Evolutionary conservation across 1,139 yeast genomes (phyloP).

Genomic region (Tardiomyces depauwii): DNA sequence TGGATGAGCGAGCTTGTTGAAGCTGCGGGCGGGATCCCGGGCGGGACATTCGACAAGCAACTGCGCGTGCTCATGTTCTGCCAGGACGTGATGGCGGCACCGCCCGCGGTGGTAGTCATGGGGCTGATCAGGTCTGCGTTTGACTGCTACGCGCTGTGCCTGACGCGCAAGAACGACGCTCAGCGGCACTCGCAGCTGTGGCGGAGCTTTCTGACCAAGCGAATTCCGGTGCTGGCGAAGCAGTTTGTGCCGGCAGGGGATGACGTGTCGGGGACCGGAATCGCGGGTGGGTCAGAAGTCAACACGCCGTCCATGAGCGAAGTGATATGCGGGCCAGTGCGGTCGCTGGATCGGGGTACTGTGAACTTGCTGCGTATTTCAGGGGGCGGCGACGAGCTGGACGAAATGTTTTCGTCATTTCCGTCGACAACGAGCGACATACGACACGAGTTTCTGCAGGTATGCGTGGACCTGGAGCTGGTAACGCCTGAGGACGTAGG

Average conservation of each 20-base stretch:
- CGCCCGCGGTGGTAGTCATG: not conserved
- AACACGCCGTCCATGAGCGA: not conserved
- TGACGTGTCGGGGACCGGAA: not conserved
- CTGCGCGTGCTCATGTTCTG: not conserved
- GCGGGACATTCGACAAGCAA: not conserved
- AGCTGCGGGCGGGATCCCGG: not conserved
- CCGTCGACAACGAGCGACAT: constrained; percentile 39
- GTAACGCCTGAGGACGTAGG: constrained; percentile 4
- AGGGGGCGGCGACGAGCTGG: constrained; percentile 26
- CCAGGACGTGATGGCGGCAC: not conserved
- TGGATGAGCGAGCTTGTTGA: not conserved
- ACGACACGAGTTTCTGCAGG: constrained; percentile 45
- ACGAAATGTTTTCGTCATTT: constrained; percentile 35
- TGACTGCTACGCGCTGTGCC: not conserved
- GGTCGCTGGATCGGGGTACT: constrained; percentile 16
- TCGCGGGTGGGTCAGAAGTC: not conserved
- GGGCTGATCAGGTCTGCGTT: not conserved
- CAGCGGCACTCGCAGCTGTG: not conserved
- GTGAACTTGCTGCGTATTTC: constrained; percentile 16
- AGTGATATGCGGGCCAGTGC: constrained; percentile 17
- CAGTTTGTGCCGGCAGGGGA: not conserved
- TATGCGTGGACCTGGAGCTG: constrained; percentile 36
- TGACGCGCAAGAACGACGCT: not conserved
- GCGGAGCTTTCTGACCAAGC: not conserved
- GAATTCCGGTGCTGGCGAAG: not conserved